Conservation (phyloP, 192 early-diverging fungal genomes). For the Kappamyces sp. region DNA sequence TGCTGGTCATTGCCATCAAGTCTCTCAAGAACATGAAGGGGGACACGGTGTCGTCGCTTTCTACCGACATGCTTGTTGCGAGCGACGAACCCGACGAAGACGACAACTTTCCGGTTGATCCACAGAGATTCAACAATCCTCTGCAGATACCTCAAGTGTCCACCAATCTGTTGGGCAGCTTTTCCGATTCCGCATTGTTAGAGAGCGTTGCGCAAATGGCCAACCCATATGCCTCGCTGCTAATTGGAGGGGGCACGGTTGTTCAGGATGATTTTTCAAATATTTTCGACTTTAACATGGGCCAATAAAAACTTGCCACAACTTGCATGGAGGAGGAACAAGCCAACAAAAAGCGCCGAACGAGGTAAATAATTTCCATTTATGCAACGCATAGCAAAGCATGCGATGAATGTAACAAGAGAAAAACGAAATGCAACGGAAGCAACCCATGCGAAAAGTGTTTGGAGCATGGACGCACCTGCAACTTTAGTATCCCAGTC, state of each 20-base stretch:
- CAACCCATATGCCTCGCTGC: slow-evolving; percentile 5
- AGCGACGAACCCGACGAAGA: too few species aligned
- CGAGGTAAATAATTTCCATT: not conserved
- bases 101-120: too few species aligned
- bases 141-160: too few species aligned
- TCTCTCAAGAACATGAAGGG: slow-evolving; percentile 2
- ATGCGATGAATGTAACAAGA: slow-evolving; percentile 4
- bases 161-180: too few species aligned
- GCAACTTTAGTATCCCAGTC: slow-evolving; percentile 7
- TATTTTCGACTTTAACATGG: slow-evolving; percentile 11
- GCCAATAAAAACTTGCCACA: slow-evolving; percentile 10
- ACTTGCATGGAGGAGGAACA: not conserved
- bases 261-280: slow-evolving; percentile 1
- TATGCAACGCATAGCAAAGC: not conserved
- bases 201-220: slow-evolving; percentile 6
- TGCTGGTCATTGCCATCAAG: not conserved
- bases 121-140: too few species aligned
- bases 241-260: slow-evolving; percentile 6
- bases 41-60: not conserved
- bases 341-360: not conserved
- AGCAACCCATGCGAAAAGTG: slow-evolving; percentile 10
- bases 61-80: too few species aligned
- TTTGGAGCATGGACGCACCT: not conserved
- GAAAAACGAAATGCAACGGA: slow-evolving; percentile 9
- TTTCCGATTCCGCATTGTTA: slow-evolving; percentile 4